Percentiles rank a stretch among this genome's conserved stretches.
phyloP scores from a whole-genome alignment of 1,284 basidiomycete genomes.

The Cerioporus squamosus region DNA sequence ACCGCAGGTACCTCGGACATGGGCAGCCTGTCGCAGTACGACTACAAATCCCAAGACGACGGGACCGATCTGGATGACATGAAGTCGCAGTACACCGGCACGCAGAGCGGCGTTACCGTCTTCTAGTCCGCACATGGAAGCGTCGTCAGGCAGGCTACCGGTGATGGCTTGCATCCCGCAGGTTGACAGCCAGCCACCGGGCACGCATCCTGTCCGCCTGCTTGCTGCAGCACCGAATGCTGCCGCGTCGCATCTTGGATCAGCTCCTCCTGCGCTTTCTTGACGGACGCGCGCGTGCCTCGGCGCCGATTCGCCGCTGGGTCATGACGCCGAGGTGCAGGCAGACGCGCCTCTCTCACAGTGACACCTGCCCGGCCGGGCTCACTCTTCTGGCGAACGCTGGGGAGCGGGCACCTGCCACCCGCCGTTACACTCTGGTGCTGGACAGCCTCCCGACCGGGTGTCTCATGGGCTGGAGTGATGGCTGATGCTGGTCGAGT shows the following conservation, averaged over 20 bases:
- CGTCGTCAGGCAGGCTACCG: constrained; percentile 25
- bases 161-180: constrained; percentile 19
- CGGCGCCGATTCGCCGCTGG: constrained; percentile 20
- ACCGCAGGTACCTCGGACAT: constrained; percentile 78
- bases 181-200: constrained; percentile 12
- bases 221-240: constrained; percentile 8
- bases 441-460: constrained; percentile 7
- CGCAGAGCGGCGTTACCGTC: constrained; percentile 82
- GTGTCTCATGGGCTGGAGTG: constrained; percentile 15
- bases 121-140: constrained; percentile 50
- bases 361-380: constrained; percentile 5
- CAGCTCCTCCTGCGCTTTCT: constrained; percentile 19
- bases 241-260: constrained; percentile 28
- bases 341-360: not conserved
- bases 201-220: not conserved
- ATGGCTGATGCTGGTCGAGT: constrained; percentile 17
- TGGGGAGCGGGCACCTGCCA: not conserved
- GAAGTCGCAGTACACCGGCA: constrained; percentile 83
- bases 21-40: constrained; percentile 77
- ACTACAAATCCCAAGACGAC: constrained; percentile 88
- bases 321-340: constrained; percentile 1
- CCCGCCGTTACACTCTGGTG: not conserved
- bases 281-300: constrained; percentile 13
- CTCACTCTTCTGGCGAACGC: constrained; percentile 5
- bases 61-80: constrained; percentile 77